These are phyloP conservation scores for Elsinoe ampelina DNA, from an alignment of 2,329 filamentous ascomycete genomes.

Conservation along the genomic window DNA sequence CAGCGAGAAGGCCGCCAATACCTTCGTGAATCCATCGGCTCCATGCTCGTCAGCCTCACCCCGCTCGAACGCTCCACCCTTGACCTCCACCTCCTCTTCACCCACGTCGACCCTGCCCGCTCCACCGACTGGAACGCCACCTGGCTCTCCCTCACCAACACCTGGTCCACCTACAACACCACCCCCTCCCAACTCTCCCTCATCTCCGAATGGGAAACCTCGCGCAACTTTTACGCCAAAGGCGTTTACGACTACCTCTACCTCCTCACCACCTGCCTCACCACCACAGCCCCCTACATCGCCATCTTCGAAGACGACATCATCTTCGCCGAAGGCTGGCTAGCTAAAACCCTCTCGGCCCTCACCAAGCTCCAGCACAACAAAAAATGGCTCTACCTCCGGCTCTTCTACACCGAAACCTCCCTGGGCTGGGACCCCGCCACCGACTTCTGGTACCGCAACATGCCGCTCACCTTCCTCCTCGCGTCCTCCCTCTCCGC, in stretches of 20 bases:
- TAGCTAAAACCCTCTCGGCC: constrained; percentile 23
- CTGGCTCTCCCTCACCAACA: constrained; percentile 17
- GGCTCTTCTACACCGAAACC: constrained; percentile 29
- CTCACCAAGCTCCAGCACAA: constrained; percentile 7
- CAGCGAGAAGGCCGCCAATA: constrained; percentile 13
- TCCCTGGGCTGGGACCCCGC: constrained; percentile 21
- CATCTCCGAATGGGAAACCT: constrained; percentile 21
- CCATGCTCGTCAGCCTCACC: constrained; percentile 20
- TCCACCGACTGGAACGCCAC: constrained; percentile 17
- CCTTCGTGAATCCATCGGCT: constrained; percentile 15
- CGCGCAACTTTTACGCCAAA: constrained; percentile 26
- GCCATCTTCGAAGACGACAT: constrained; percentile 32
- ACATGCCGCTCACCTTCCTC: constrained; percentile 18
- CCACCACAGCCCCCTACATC: constrained; percentile 26
- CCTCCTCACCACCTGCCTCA: constrained; percentile 23
- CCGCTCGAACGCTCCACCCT: constrained; percentile 19
- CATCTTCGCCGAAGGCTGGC: constrained; percentile 30
- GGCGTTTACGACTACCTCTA: constrained; percentile 29
- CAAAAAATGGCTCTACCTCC: constrained; percentile 25
- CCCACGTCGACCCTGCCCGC: constrained; percentile 17
- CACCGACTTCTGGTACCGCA: constrained; percentile 13
- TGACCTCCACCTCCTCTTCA: constrained; percentile 18
- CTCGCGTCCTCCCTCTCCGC: constrained; percentile 12
- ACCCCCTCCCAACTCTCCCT: constrained; percentile 15
- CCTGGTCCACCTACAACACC: constrained; percentile 17